Evolutionary conservation across 192 early-diverging fungal genomes (phyloP), one percentile per base, ranked within the genome.

Genomic region (Podila clonocystis): DNA sequence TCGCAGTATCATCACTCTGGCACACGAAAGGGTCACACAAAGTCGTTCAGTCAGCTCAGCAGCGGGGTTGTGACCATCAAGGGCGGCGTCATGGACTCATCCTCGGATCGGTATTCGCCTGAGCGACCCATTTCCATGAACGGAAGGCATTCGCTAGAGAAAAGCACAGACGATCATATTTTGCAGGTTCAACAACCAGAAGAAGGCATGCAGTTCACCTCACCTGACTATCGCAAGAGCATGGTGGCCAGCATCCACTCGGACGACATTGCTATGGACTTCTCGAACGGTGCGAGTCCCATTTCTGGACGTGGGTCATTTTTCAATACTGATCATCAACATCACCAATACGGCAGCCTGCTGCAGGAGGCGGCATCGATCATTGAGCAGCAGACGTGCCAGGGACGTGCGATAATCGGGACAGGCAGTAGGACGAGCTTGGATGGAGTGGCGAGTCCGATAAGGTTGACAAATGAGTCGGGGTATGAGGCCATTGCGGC

Each of bases 151-250:
- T 55, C 52, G n/a, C 17, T 17, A 17, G 41, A 45, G 41, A 45
- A 45, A 8, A 45, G 41, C 41, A 45, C 15, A 15, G 41, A 45
- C 13, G 41, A 45, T 17, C 41, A 45, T 3, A 12, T 3, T 4
- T 33, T 55, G 15, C 45, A 62, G 20, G 31, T 15, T 8, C 34
- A 36, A 11, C 24, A 62, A 6, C 15, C 29, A 2, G 64, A 66
- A 34, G 76, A 79, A 45, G 41, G 41, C 5, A 79, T 79, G 76
- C 61, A 67, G 70, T 72, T 63, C 72, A 70, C 76, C 7, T 79
- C 76, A 0, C 76, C 76, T 4, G 58, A 72, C 15, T 77, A 71
- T 48, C 50, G 76, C 45, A 79, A 79, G 65, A 79, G 70, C 29
- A 26, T 79, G 0, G 60, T 70, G 1, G 28, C 65, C 38, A 79